Conservation (phyloP, 2,329 filamentous ascomycete species). For the Claviceps sp. region DNA sequence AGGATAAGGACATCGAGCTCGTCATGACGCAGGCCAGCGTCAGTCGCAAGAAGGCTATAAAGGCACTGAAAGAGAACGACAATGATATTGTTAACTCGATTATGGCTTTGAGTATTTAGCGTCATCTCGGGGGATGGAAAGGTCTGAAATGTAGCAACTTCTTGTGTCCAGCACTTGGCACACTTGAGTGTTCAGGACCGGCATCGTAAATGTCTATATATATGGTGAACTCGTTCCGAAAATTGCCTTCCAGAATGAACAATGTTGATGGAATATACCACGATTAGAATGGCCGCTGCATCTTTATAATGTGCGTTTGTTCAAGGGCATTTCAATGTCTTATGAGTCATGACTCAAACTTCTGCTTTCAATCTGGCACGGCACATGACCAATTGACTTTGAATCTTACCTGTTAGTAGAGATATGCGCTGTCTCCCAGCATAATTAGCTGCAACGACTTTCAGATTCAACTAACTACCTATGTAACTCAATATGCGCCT, state of each 20-base stretch:
- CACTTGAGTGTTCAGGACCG: conserved; percentile 12
- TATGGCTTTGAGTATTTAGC: conserved; percentile 85
- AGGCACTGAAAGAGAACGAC: conserved; percentile 97
- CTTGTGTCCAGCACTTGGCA: conserved; percentile 11
- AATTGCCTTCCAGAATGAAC: background rate
- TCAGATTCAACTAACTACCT: no score
- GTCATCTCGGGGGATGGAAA: conserved; percentile 2
- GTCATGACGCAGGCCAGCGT: conserved; percentile 98
- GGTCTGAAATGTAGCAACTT: conserved; percentile 2
- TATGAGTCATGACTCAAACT: background rate
- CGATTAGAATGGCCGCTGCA: background rate
- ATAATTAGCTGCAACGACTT: background rate
- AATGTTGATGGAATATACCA: background rate
- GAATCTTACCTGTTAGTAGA: background rate
- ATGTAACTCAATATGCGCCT: no score
- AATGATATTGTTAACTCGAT: conserved; percentile 99
- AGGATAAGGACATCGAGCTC: conserved; percentile 98
- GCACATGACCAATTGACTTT: background rate
- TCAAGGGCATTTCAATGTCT: background rate
- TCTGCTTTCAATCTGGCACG: background rate
- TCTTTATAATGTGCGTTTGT: background rate
- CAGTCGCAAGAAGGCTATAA: conserved; percentile 95
- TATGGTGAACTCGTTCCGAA: conserved; percentile 6
- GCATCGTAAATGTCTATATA: conserved; percentile 17
- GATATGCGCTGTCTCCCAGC: background rate